Base-by-base conservation (phyloP, 1,284 basidiomycete species). In the Sutorius eximius region DNA sequence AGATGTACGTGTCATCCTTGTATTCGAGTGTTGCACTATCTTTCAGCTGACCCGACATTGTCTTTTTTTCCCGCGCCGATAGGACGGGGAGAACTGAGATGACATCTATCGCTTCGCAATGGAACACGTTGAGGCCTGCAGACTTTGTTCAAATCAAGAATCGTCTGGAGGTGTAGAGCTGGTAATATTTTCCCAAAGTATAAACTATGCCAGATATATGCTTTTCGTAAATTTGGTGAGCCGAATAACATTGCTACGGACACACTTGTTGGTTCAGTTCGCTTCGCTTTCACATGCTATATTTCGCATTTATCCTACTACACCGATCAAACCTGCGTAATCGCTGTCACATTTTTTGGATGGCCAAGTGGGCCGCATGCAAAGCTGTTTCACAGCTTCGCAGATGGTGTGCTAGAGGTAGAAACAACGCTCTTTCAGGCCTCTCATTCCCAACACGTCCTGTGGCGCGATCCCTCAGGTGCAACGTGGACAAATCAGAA, bases 361-460 rank as follows among this genome's bases (percentile, higher is more conserved):
- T 41, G 42, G 43, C 13, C 33, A 44, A 42, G 34, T 36, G 18
- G 24, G 45, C 30, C 44, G 20, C 51, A 49, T 38, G 41, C 37
- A 44, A 51, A 29, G 16, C 7, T n/a, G n/a, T 37, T 33, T 33
- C 32, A 52, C 37, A 44, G 46, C 30, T 1, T 40, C 48, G 43
- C 42, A 20, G 52, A n/a, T 38, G 27, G 12, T 32, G 32, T 18
- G 22, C 53, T 72, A 85, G 52, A 90, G 74, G 70, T 82, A 90
- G 72, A 87, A 91, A 67, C 88, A 91, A 38, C 88, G 79, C 70
- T 92, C 89, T 65, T 87, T 89, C 57, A 92, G 69, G 33, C 83
- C 89, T 47, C 89, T 82, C 81, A 91, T 86, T 47, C 89, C 89
- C 59, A 92, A 72, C 44, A 86, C 66, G 60, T 90, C 87, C 89